Base-by-base conservation (phyloP, 139 green algal species). In the Diplosphaera chodatii region DNA sequence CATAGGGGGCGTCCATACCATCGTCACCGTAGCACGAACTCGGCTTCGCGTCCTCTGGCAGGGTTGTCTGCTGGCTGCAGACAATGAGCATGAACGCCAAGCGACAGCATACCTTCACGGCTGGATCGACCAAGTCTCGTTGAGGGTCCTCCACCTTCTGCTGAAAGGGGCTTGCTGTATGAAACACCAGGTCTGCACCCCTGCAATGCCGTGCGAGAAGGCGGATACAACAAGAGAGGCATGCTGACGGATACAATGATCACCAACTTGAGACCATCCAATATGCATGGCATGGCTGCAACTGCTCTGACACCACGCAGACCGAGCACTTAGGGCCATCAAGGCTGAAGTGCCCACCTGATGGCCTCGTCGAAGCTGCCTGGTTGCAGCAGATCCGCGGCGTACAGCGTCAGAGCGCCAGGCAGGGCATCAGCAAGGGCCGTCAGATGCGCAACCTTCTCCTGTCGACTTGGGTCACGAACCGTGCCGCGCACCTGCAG, bases 301-400 rank as follows among this genome's bases (percentile, higher is more conserved):
- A n/a, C n/a, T n/a, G n/a, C n/a, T n/a, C n/a, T n/a, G n/a, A n/a
- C n/a, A n/a, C n/a, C n/a, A n/a, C n/a, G n/a, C n/a, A n/a, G n/a
- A n/a, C n/a, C n/a, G n/a, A n/a, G n/a, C n/a, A n/a, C n/a, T n/a
- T n/a, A n/a, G n/a, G n/a, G n/a, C n/a, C 37, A 48, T 48, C 8
- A 48, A 48, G 37, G 10, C 10, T 48, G 37, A 6, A n/a, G n/a
- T n/a, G n/a, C 37, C 10, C 37, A 48, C 37, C 37, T 48, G 37
- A 89, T 40, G 31, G 74, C 74, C 0, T 62, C 41, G 48, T 83
- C 72, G 72, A 89, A 89, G 27, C 66, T 48, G 25, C 73, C 74
- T 16, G 32, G 30, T 22, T 65, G 21, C 65, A 89, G 74, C 31
- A 89, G 76, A 48, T 89, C 83, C 0, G 83, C 83, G 59, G 83